Evolutionary conservation across 805 yeast species (phyloP).

Genomic region (Kluyveromyces lactis): DNA sequence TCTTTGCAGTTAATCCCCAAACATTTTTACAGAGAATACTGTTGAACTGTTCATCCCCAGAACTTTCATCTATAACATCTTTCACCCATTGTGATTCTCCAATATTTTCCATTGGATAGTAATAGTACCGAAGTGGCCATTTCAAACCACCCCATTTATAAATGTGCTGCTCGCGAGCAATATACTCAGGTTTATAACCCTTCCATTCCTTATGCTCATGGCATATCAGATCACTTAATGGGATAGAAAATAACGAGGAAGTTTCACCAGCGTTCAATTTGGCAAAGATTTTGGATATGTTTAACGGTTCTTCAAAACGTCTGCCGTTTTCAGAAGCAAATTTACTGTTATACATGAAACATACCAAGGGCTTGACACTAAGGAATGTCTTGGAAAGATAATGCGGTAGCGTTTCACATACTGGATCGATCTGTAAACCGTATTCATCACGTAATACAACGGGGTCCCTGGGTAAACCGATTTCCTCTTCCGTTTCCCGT

Average conservation of each 20-base stretch:
- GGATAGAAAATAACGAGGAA: slow-evolving; percentile 61
- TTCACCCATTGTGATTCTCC: slow-evolving; percentile 59
- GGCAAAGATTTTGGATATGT: slow-evolving; percentile 28
- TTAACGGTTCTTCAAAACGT: slow-evolving; percentile 26
- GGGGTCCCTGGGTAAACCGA: slow-evolving; percentile 56
- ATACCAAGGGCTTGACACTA: slow-evolving; percentile 77
- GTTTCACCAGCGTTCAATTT: slow-evolving; percentile 71
- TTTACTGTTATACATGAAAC: slow-evolving; percentile 39
- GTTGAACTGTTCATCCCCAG: slow-evolving; percentile 40
- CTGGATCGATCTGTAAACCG: slow-evolving; percentile 52
- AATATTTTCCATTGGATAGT: slow-evolving; percentile 46
- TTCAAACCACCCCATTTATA: slow-evolving; percentile 66
- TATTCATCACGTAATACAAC: slow-evolving; percentile 33
- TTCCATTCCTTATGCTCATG: slow-evolving; percentile 10
- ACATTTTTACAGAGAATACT: slow-evolving; percentile 49
- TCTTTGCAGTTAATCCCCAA: slow-evolving; percentile 80
- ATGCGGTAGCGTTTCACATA: slow-evolving; percentile 56
- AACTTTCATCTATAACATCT: slow-evolving; percentile 49
- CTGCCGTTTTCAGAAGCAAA: slow-evolving; percentile 13
- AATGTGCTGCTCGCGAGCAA: slow-evolving; percentile 23
- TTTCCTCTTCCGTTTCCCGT: slow-evolving; percentile 82
- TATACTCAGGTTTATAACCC: slow-evolving; percentile 25
- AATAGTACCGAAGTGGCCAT: slow-evolving; percentile 56
- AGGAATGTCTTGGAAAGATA: slow-evolving; percentile 75
- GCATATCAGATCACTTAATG: slow-evolving; percentile 49